Base-by-base conservation (phyloP, 352 stramenopile species). In the Thalassiosira exigua region DNA sequence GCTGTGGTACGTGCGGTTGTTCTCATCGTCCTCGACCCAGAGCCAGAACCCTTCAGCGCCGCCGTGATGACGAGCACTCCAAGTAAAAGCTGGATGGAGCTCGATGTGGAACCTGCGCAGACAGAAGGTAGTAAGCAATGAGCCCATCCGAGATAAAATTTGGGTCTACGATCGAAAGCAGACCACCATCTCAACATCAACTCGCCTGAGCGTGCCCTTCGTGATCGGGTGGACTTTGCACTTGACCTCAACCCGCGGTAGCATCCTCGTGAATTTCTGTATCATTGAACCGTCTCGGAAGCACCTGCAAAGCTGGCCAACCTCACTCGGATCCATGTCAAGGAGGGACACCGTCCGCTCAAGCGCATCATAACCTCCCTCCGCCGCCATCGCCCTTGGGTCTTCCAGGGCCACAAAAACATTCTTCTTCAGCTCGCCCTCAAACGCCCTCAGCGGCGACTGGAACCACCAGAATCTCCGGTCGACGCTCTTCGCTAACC, bases 401-500 rank as follows among this genome's bases (percentile, higher is more conserved):
- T 70, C 95, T 76, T 98, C 95, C 4, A 98, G 62, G 26, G 95
- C 90, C 17, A 82, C 84, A 30, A 98, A 92, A 2, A 97, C 86
- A 44, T 98, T 95, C 50, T 95, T 86, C 0, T 94, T 95, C 27
- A 96, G 82, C 36, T 95, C 90, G 89, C 95, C 65, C 3, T 96
- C 92, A 60, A 99, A 94, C 78, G 98, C 96, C 3, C 97, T 90
- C 58, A 99, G 85, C 3, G 96, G 94, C 62, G 92, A 96, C 67
- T 98, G 94, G 69, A 98, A 97, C 95, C 95, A 99, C 97, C 97
- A 99, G 58, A 99, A 89, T 51, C 96, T 95, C 69, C 98, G 93
- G 70, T 99, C 98, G 54, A 99, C 95, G 54, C 94, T 96, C 74
- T 99, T 99, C 27, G 96, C 96, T 21, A 99, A 84, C 53, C 95